Evolutionary conservation across 2,329 filamentous ascomycete genomes (phyloP).

Genomic region (Trichophyton schoenleinii): DNA sequence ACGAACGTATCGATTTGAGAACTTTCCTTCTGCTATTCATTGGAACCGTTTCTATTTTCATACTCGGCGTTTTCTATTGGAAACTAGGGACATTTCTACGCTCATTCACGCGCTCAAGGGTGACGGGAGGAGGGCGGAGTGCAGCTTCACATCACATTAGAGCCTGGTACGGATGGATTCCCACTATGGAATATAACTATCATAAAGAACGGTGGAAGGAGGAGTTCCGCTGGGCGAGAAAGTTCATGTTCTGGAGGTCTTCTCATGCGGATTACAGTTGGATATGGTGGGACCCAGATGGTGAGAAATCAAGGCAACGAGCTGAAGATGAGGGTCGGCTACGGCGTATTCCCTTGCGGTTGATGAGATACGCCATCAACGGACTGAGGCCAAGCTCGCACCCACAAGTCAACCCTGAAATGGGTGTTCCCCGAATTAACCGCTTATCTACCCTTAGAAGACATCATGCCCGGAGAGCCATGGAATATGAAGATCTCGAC

Average conservation of each 20-base stretch:
- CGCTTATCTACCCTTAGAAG: background rate
- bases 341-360: conserved; percentile 18
- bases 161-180: conserved; percentile 34
- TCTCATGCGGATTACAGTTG: conserved; percentile 26
- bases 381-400: conserved; percentile 17
- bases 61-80: conserved; percentile 28
- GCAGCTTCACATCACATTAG: conserved; percentile 24
- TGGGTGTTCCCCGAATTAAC: background rate
- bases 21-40: conserved; percentile 25
- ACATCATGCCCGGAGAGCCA: background rate
- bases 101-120: conserved; percentile 23
- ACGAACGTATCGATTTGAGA: conserved; percentile 20
- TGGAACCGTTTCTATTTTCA: conserved; percentile 27
- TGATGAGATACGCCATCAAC: conserved; percentile 19
- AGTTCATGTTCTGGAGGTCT: conserved; percentile 25
- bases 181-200: conserved; percentile 21
- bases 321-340: conserved; percentile 12
- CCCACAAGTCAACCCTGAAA: conserved; percentile 9
- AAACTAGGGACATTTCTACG: conserved; percentile 28
- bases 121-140: conserved; percentile 22
- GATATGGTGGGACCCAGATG: conserved; percentile 31
- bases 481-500: background rate
- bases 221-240: conserved; percentile 14
- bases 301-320: conserved; percentile 17
- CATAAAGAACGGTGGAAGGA: conserved; percentile 18